These are phyloP conservation scores for Sordariomycetes sp. DNA, from an alignment of 2,329 filamentous ascomycete species.

Conservation along the genomic window DNA sequence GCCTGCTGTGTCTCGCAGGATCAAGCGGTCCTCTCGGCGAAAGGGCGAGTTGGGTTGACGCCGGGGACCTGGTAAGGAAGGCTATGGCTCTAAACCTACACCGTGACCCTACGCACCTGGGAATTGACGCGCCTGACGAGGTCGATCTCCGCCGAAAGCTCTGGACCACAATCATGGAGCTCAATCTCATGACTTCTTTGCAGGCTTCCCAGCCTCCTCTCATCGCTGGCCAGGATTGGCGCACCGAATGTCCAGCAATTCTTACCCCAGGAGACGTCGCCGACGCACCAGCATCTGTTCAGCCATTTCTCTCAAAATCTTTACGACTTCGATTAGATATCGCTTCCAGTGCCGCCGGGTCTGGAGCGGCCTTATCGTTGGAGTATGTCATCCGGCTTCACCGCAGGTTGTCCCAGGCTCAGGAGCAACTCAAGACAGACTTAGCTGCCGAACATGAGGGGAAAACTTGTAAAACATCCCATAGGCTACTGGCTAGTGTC, in stretches of 20 bases:
- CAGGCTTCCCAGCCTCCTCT: conserved; percentile 3
- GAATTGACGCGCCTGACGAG: conserved; percentile 12
- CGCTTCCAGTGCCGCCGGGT: too few relatives aligned
- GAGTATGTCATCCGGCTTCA: too few relatives aligned
- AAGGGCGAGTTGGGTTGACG: conserved; percentile 17
- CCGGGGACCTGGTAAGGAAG: conserved; percentile 17
- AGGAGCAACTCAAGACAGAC: not conserved
- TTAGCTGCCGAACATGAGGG: too few relatives aligned
- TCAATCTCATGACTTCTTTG: conserved; percentile 4
- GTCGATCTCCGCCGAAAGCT: conserved; percentile 20
- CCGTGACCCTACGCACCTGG: conserved; percentile 18
- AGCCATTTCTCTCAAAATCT: too few relatives aligned
- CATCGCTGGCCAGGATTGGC: conserved; percentile 1
- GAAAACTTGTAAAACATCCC: too few relatives aligned
- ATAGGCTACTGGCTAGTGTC: not conserved
- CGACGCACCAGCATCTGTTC: too few relatives aligned
- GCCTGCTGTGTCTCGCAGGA: conserved; percentile 15
- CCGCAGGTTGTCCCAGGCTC: too few relatives aligned
- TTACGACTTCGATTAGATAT: too few relatives aligned
- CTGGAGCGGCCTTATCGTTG: too few relatives aligned
- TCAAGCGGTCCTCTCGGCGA: conserved; percentile 10
- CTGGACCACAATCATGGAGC: conserved; percentile 16
- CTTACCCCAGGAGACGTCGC: too few relatives aligned
- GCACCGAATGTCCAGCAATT: too few relatives aligned
- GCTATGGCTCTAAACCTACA: conserved; percentile 24